These are phyloP conservation scores for Apiospora pterosperma DNA, from an alignment of 2,329 filamentous ascomycete genomes.

Conservation along the genomic window DNA sequence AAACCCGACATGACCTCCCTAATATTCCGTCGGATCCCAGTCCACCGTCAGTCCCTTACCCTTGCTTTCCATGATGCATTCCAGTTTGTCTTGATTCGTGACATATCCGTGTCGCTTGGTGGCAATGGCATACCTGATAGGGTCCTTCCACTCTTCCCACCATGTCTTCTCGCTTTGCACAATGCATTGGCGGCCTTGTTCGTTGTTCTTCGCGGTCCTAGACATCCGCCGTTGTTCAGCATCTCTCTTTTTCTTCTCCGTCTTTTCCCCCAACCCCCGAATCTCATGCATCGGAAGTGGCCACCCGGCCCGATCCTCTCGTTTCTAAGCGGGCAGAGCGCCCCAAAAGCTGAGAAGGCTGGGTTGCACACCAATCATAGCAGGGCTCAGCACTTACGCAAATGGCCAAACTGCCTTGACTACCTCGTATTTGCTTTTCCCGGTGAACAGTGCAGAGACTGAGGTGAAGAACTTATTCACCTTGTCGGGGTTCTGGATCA, in stretches of 20 bases:
- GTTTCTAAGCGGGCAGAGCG: not conserved
- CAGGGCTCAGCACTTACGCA: slow-evolving; percentile 25
- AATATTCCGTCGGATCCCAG: not conserved
- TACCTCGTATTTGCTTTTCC: slow-evolving; percentile 53
- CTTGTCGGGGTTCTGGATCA: slow-evolving; percentile 49
- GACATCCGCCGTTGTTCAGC: not conserved
- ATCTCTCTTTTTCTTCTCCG: not conserved
- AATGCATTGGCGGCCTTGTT: slow-evolving; percentile 39
- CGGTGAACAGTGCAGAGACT: slow-evolving; percentile 47
- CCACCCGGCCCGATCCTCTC: not conserved
- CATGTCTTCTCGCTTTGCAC: slow-evolving; percentile 56
- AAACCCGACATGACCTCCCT: not conserved
- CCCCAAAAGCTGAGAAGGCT: not conserved
- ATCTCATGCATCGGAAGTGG: not conserved
- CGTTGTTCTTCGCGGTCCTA: slow-evolving; percentile 31
- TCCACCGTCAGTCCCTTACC: slow-evolving; percentile 6
- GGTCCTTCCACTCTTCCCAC: slow-evolving; percentile 51
- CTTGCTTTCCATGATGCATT: slow-evolving; percentile 40
- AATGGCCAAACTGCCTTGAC: slow-evolving; percentile 57
- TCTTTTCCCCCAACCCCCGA: not conserved
- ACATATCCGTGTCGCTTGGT: slow-evolving; percentile 41
- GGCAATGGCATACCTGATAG: slow-evolving; percentile 35
- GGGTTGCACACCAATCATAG: not conserved
- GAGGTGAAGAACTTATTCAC: slow-evolving; percentile 53
- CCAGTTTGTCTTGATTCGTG: slow-evolving; percentile 51